Conservation (phyloP, 2,329 filamentous ascomycete species). For the Hymenoscyphus repandus region DNA sequence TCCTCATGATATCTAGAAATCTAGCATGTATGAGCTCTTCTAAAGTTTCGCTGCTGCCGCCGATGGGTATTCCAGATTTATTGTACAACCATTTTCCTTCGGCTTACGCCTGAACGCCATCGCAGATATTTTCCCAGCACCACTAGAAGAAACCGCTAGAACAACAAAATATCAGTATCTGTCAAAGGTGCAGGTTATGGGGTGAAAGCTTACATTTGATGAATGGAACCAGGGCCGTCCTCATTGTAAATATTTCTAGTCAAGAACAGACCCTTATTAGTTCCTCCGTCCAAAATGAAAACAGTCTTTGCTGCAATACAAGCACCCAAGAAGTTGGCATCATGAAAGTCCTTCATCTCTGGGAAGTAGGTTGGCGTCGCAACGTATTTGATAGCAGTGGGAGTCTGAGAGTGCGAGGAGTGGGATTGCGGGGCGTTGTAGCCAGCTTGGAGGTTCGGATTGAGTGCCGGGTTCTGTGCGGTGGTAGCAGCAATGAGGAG, state of each 20-base stretch:
- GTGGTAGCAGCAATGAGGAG: slow-evolving; percentile 88
- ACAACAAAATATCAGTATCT: too few species aligned
- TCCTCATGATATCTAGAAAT: too few species aligned
- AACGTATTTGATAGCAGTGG: slow-evolving; percentile 60
- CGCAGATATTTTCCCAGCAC: not conserved
- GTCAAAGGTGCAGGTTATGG: not conserved
- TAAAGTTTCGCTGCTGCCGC: too few species aligned
- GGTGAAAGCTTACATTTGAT: slow-evolving; percentile 30
- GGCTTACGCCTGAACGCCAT: too few species aligned
- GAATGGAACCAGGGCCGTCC: slow-evolving; percentile 31
- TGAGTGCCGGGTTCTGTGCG: slow-evolving; percentile 37
- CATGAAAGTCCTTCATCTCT: slow-evolving; percentile 54
- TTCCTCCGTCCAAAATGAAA: slow-evolving; percentile 62
- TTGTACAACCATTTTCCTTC: too few species aligned
- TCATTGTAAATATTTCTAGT: slow-evolving; percentile 43
- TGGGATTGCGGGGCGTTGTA: slow-evolving; percentile 44
- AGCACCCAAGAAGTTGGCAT: slow-evolving; percentile 64
- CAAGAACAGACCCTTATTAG: slow-evolving; percentile 56
- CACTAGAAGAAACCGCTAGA: not conserved
- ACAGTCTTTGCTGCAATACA: slow-evolving; percentile 68
- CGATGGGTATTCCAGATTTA: too few species aligned
- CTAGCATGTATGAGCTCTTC: too few species aligned
- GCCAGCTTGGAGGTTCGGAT: slow-evolving; percentile 34
- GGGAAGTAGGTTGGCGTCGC: slow-evolving; percentile 68
- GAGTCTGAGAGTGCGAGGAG: slow-evolving; percentile 61